Percentiles rank a stretch among this genome's conserved stretches.
Conservation (phyloP, 768 basidiomycete species). For the Daedalea quercina region DNA sequence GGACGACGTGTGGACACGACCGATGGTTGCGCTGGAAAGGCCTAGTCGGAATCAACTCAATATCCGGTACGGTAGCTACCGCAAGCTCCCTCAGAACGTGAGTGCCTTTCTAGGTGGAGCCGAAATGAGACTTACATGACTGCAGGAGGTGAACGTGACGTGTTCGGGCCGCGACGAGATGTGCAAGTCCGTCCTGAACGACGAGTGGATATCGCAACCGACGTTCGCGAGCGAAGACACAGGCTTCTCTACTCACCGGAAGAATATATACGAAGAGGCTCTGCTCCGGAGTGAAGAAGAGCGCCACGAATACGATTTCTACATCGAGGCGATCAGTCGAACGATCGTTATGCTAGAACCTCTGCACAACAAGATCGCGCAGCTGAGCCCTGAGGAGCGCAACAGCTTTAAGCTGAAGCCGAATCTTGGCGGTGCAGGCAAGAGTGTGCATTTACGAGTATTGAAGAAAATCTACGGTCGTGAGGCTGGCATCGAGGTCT, state of each 20-base stretch:
- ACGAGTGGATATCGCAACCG: conserved; percentile 98
- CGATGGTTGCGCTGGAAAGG: conserved; percentile 22
- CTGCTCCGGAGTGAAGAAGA: conserved; percentile 96
- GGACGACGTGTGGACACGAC: conserved; percentile 25
- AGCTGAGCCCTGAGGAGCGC: conserved; percentile 74
- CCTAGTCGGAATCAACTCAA: conserved; percentile 62
- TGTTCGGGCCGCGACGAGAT: conserved; percentile 97
- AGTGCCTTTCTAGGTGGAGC: conserved; percentile 25
- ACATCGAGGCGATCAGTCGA: conserved; percentile 90
- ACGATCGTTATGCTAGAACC: conserved; percentile 91
- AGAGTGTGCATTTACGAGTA: conserved; percentile 87
- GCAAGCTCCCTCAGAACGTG: conserved; percentile 74
- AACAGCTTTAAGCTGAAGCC: conserved; percentile 80
- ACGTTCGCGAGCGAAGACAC: conserved; percentile 93
- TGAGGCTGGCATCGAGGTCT: conserved; percentile 74
- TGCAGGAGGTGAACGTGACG: conserved; percentile 76
- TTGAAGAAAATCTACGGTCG: conserved; percentile 97
- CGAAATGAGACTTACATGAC: background rate
- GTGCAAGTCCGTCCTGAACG: conserved; percentile 94
- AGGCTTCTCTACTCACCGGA: conserved; percentile 84
- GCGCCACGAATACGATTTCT: conserved; percentile 98
- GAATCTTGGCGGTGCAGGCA: conserved; percentile 75
- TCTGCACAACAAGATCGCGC: conserved; percentile 78
- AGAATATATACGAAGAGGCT: conserved; percentile 96
- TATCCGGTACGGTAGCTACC: conserved; percentile 82